Evolutionary conservation across 2,329 filamentous ascomycete species (phyloP).

Genomic region (Xylariaceae sp.): DNA sequence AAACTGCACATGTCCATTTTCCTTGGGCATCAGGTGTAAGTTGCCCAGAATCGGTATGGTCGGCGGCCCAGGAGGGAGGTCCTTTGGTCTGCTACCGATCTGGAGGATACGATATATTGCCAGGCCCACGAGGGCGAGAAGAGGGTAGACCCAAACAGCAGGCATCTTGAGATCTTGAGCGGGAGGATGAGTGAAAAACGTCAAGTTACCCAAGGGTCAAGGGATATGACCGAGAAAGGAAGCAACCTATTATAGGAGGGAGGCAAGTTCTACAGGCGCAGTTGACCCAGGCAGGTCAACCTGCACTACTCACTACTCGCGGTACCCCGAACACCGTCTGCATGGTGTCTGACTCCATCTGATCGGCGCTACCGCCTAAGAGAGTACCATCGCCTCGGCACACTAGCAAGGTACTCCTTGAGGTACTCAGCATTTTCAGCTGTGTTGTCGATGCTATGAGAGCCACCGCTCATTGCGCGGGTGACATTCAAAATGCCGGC

Average conservation of each 20-base stretch:
- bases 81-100: conserved; percentile 23
- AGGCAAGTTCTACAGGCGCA: not conserved
- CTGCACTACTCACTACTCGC: too few species aligned
- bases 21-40: conserved; percentile 22
- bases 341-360: conserved; percentile 19
- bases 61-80: conserved; percentile 24
- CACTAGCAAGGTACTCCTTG: conserved; percentile 1
- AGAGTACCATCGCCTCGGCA: not conserved
- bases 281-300: too few species aligned
- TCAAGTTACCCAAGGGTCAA: conserved; percentile 2
- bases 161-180: conserved; percentile 16
- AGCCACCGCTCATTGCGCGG: not conserved
- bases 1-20: conserved; percentile 23
- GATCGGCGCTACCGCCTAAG: conserved; percentile 4
- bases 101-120: conserved; percentile 23
- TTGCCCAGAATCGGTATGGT: conserved; percentile 23
- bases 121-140: conserved; percentile 19
- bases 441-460: not conserved
- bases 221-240: conserved; percentile 4
- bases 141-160: conserved; percentile 18
- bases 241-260: conserved; percentile 13
- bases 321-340: too few species aligned
- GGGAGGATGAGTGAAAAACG: conserved; percentile 1
- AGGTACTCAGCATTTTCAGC: not conserved
- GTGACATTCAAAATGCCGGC: conserved; percentile 12